Base-by-base conservation (phyloP, 2,329 filamentous ascomycete species). In the Xylaria sp. region DNA sequence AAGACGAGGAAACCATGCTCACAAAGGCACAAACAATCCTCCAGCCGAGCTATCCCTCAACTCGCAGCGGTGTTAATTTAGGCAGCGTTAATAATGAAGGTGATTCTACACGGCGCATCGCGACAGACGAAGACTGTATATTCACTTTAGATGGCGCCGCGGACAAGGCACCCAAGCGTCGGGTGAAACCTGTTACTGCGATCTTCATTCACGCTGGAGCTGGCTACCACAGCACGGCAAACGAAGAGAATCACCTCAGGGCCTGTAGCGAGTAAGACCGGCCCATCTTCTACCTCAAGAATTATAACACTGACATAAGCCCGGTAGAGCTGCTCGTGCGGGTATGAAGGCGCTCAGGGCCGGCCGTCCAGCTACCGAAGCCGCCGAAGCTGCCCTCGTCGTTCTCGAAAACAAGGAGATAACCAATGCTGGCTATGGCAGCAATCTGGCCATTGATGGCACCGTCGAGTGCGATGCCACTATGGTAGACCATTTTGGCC, bases 161-260 rank as follows among this genome's bases (percentile, higher is more conserved):
- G 20, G 83, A 85, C 69, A 82, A 79, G 41, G 77, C 37, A 3
- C 67, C 31, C 80, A 66, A 73, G 80, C 56, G 82, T 13, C 70
- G 67, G 70, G 80, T 81, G n/a, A 66, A 63, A 51, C 73, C 74
- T 18, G 74, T 77, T 15, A 72, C 82, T 66, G 94, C 94, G 68
- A 95, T 99, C 62, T 98, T 97, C 80, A 91, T 99, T 54, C 96
- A 99, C 81, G 96, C 95, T 46, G 96, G 96, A 41, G 96, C 96
- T 18, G 96, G 96, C 3, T 99, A 93, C 76, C 96, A 99, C 80
- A 98, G 94, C 78, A 84, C 88, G 28, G 88, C 92, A 69, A 98
- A 98, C 78, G 94, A 99, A 79, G 85, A 87, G 65, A 86, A 92
- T 46, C 96, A 99, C 78, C 87, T 99, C 10, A 86, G 91, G 76